Conservation (phyloP, 305 asterid species). For the Euphrasia arctica region DNA sequence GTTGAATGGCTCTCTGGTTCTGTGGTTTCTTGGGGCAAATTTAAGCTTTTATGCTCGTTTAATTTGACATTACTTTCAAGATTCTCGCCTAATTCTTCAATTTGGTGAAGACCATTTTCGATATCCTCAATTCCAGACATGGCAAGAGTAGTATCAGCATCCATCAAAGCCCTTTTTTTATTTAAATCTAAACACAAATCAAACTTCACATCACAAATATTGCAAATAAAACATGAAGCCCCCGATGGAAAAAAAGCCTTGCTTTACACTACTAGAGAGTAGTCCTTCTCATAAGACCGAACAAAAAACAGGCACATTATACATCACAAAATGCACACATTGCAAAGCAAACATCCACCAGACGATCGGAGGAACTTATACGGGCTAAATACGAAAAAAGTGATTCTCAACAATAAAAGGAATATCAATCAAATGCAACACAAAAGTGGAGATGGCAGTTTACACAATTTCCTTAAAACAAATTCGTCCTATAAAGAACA, state of each 20-base stretch:
- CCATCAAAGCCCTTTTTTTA: slow-evolving; percentile 42
- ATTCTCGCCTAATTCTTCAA: slow-evolving; percentile 41
- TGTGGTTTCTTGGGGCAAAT: slow-evolving; percentile 22
- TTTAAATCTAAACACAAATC: slow-evolving; percentile 29
- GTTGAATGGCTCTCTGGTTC: slow-evolving; percentile 38
- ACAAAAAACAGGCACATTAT: slow-evolving; percentile 17
- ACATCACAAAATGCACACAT: slow-evolving; percentile 1
- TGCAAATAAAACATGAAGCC: neutral
- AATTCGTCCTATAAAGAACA: too few species aligned
- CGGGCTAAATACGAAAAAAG: slow-evolving; percentile 7
- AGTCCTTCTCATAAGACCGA: neutral
- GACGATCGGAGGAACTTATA: neutral
- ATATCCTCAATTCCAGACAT: slow-evolving; percentile 39
- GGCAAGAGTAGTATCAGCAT: slow-evolving; percentile 37
- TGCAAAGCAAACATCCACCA: neutral
- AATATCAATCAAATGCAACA: slow-evolving; percentile 22
- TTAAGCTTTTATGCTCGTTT: slow-evolving; percentile 31
- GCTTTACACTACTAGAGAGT: neutral
- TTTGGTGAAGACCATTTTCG: slow-evolving; percentile 41
- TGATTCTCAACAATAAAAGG: too few species aligned
- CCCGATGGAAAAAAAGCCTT: neutral
- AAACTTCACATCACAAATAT: slow-evolving; percentile 20
- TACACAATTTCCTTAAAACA: too few species aligned
- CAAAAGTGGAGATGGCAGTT: neutral
- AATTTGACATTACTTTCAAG: slow-evolving; percentile 38